Conservation (phyloP, 257 asterid genomes). For the Gentiana macrophylla region DNA sequence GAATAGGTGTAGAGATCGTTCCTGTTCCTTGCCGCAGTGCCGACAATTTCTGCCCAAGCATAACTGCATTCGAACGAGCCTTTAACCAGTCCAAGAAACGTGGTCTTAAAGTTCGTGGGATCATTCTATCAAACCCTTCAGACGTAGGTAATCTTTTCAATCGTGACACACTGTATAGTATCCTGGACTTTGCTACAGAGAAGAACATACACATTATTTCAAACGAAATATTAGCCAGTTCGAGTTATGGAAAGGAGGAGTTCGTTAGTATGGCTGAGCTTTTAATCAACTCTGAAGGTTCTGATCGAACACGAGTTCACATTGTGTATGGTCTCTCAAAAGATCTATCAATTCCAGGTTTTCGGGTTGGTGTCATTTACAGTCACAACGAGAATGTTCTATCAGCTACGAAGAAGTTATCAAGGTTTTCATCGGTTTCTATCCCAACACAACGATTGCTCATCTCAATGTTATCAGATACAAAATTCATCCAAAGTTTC, state of each 20-base stretch:
- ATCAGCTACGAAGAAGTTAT: constrained; percentile 34
- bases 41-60: constrained; percentile 45
- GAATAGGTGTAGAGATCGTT: constrained; percentile 51
- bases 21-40: constrained; percentile 67
- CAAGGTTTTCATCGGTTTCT: constrained; percentile 51
- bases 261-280: constrained; percentile 43
- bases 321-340: constrained; percentile 41
- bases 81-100: constrained; percentile 60
- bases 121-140: constrained; percentile 53
- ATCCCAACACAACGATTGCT: constrained; percentile 39
- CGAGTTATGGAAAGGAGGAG: constrained; percentile 35
- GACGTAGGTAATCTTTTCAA: constrained; percentile 40
- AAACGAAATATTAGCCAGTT: constrained; percentile 39
- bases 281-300: constrained; percentile 30
- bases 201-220: constrained; percentile 53
- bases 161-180: constrained; percentile 35
- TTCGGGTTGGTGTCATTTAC: constrained; percentile 33
- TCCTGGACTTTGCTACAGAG: constrained; percentile 50
- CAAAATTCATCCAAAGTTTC: constrained; percentile 22
- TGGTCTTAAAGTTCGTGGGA: constrained; percentile 50
- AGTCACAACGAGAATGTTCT: constrained; percentile 30
- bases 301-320: constrained; percentile 39
- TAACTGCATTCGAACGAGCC: constrained; percentile 44
- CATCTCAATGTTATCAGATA: constrained; percentile 38
- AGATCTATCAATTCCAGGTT: constrained; percentile 44